Evolutionary conservation across 2,329 filamentous ascomycete species (phyloP).

Genomic region (Ophiostoma sp.): DNA sequence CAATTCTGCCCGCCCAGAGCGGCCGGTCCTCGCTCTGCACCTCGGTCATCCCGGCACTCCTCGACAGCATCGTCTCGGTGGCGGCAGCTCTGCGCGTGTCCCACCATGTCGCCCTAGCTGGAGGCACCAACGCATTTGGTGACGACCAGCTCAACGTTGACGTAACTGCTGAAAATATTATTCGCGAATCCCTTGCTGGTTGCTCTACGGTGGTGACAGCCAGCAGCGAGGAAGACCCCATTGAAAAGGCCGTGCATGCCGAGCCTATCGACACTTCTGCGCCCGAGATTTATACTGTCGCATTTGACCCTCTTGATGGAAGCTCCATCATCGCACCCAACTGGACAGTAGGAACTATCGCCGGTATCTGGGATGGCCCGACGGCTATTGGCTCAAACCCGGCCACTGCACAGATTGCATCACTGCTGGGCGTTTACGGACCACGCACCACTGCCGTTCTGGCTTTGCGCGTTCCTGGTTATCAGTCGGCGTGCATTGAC

Average conservation of each 20-base stretch:
- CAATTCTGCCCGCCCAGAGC: not conserved
- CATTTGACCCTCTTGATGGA: conserved; percentile 60
- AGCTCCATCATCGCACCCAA: conserved; percentile 56
- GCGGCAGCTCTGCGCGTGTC: conserved; percentile 41
- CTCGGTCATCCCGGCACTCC: conserved; percentile 46
- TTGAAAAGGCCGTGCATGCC: conserved; percentile 39
- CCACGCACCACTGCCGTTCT: conserved; percentile 53
- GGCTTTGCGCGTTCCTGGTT: conserved; percentile 46
- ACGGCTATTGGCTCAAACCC: conserved; percentile 42
- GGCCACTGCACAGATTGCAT: conserved; percentile 41
- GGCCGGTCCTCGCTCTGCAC: conserved; percentile 33
- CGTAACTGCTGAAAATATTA: conserved; percentile 45
- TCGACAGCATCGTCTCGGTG: conserved; percentile 43
- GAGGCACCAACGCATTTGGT: conserved; percentile 50
- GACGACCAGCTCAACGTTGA: conserved; percentile 39
- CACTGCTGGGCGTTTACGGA: conserved; percentile 50
- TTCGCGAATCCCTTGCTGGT: conserved; percentile 42
- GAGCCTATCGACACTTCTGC: conserved; percentile 10
- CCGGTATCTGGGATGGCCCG: conserved; percentile 53
- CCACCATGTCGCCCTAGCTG: conserved; percentile 45
- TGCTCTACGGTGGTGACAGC: conserved; percentile 46
- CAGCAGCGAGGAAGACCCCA: conserved; percentile 57
- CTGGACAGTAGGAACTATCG: conserved; percentile 55
- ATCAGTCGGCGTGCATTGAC: conserved; percentile 45
- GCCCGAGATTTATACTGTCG: conserved; percentile 48